phyloP scores from a whole-genome alignment of 1,139 yeast species.

The Protomyces inouyei region DNA sequence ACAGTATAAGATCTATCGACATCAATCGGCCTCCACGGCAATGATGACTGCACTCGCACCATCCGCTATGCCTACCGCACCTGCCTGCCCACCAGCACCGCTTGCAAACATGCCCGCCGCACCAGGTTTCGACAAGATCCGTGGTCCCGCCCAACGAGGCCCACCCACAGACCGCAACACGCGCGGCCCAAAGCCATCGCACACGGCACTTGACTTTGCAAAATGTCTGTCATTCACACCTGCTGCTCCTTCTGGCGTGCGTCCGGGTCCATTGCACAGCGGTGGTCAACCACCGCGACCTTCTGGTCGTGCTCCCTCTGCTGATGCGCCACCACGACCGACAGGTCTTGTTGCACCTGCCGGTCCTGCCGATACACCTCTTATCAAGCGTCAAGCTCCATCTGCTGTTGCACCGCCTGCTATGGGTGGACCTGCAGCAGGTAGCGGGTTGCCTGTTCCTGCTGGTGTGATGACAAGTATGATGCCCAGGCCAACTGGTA shows the following conservation, averaged over 20 bases:
- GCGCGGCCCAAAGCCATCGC: no score
- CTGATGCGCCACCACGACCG: neutral
- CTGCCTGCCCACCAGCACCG: neutral
- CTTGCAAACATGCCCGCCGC: neutral
- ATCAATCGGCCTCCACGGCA: no score
- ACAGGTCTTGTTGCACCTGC: neutral
- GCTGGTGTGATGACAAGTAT: neutral
- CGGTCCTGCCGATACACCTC: neutral
- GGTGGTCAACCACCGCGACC: neutral
- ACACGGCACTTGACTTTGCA: no score
- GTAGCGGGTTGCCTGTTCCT: neutral
- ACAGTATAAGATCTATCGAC: neutral
- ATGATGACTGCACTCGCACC: neutral
- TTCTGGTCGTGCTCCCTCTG: neutral
- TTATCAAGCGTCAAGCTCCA: neutral
- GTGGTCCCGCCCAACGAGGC: neutral
- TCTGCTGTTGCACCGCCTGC: neutral
- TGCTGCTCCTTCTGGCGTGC: no score
- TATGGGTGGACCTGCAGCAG: neutral
- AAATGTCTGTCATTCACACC: no score
- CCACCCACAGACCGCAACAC: no score
- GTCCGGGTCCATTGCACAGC: no score
- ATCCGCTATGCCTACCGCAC: neutral
- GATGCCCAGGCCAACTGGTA: neutral
- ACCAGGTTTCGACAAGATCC: neutral